Base-by-base conservation (phyloP, 208 protist genomes). In the Crithidia mellificae region DNA sequence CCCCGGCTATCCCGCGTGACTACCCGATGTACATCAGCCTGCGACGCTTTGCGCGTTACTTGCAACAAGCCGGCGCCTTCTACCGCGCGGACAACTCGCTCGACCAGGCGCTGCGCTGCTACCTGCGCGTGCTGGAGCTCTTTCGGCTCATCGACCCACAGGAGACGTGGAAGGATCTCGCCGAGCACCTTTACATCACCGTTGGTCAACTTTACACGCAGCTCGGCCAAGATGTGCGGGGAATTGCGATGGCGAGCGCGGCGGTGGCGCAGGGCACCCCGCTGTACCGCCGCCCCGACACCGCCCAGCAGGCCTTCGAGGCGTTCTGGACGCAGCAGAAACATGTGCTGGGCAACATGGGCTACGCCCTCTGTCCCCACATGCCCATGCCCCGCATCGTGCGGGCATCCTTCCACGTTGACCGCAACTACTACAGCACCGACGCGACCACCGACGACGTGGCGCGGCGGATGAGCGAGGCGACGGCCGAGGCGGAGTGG, bases 341-440 rank as follows among this genome's bases (percentile, higher is more conserved):
- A 43, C 62, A 74, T 34, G 86, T 86, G 11, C 46, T 94, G 34
- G 17, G 38, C 1, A 62, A 59, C 9, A 78, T 90, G 34, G 78
- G 84, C 30, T 90, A 84, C 63, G 58, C 64, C 2, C 61, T 89
- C 29, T 91, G 78, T 58, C 84, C 89, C 19, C 89, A 92, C 71
- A 89, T 91, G 80, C 77, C 84, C 25, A 62, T 91, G 39, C 90
- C 90, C 7, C 74, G 72, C 56, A 69, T 93, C 44, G 67, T 82
- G 14, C 76, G 69, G 27, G 55, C 54, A 30, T 87, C 87, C 39
- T 72, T 95, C 53, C 53, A 56, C 47, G 74, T 93, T 6, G 65
- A 71, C 52, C 61, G 72, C 47, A 87, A 93, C 78, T 43, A 56
- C 47, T 91, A 90, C 68, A 64, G 62, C 63, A 74, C 72, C 68